Conservation (phyloP, 1,284 basidiomycete species). For the Ustilago shanxiensis region DNA sequence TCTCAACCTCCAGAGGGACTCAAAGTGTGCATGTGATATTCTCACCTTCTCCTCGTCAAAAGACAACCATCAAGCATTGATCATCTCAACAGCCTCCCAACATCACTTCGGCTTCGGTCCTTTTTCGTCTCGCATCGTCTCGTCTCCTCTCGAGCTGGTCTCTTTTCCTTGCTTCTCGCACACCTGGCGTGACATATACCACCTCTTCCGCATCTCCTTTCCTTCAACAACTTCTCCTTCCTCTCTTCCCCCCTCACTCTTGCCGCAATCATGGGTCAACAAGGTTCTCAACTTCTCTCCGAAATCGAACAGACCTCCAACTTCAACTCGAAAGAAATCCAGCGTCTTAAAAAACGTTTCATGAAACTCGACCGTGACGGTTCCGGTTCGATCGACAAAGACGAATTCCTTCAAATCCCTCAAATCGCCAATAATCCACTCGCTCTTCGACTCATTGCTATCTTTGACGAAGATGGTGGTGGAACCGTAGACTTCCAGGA, state of each 20-base stretch:
- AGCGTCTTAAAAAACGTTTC: slow-evolving; percentile 96
- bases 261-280: slow-evolving; percentile 69
- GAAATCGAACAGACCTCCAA: slow-evolving; percentile 93
- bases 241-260: background rate
- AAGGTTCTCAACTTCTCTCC: slow-evolving; percentile 90
- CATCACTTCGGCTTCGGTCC: background rate
- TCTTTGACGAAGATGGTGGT: slow-evolving; percentile 98
- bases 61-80: background rate
- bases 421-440: slow-evolving; percentile 98
- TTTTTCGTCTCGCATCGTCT: background rate
- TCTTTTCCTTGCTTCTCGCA: background rate
- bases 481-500: slow-evolving; percentile 99
- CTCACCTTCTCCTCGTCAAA: background rate
- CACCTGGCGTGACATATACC: slow-evolving; percentile 3
- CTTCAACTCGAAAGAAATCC: slow-evolving; percentile 71
- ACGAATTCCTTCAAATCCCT: slow-evolving; percentile 98
- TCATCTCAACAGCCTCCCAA: slow-evolving; percentile 2
- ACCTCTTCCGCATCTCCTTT: background rate
- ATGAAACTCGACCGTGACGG: slow-evolving; percentile 99
- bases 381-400: slow-evolving; percentile 96
- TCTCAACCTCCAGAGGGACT: too few species aligned
- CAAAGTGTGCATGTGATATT: background rate
- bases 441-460: slow-evolving; percentile 97
- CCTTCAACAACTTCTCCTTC: background rate
- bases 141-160: slow-evolving; percentile 8